Evolutionary conservation across 345 rosid species (phyloP).

Genomic region (Pugionium cornutum): DNA sequence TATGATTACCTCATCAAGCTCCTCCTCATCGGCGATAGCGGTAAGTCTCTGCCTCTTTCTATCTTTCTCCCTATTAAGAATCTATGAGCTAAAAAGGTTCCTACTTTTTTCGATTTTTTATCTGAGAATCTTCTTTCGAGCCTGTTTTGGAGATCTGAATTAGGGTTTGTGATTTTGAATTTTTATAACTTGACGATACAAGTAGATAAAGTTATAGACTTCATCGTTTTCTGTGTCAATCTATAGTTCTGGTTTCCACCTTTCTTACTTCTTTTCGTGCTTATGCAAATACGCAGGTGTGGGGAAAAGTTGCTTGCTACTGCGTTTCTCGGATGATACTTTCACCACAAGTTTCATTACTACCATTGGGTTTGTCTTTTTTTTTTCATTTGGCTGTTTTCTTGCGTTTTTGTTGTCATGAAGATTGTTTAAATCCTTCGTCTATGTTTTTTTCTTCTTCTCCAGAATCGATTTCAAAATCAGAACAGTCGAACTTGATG

Average conservation of each 20-base stretch:
- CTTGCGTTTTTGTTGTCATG: background rate
- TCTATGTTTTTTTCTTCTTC: background rate
- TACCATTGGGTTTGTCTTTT: constrained; percentile 67
- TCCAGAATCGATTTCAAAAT: constrained; percentile 60
- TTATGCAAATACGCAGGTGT: constrained; percentile 53
- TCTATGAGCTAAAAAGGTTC: background rate
- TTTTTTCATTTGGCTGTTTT: background rate
- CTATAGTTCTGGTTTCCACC: background rate
- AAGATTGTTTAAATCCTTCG: constrained; percentile 13
- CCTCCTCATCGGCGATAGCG: constrained; percentile 27
- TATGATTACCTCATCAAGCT: no score
- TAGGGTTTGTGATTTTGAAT: constrained; percentile 29
- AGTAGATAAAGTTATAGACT: background rate
- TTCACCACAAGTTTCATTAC: constrained; percentile 91
- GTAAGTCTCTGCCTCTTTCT: constrained; percentile 20
- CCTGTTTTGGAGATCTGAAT: constrained; percentile 18
- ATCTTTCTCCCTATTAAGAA: background rate
- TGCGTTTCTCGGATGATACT: constrained; percentile 92
- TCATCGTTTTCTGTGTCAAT: background rate
- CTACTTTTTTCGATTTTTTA: background rate
- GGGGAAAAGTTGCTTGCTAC: constrained; percentile 85
- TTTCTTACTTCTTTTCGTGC: background rate
- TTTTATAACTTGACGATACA: background rate
- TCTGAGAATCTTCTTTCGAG: background rate
- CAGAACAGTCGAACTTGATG: constrained; percentile 60